Evolutionary conservation across 768 basidiomycete genomes (phyloP).

Genomic region (Polyporus arcularius): DNA sequence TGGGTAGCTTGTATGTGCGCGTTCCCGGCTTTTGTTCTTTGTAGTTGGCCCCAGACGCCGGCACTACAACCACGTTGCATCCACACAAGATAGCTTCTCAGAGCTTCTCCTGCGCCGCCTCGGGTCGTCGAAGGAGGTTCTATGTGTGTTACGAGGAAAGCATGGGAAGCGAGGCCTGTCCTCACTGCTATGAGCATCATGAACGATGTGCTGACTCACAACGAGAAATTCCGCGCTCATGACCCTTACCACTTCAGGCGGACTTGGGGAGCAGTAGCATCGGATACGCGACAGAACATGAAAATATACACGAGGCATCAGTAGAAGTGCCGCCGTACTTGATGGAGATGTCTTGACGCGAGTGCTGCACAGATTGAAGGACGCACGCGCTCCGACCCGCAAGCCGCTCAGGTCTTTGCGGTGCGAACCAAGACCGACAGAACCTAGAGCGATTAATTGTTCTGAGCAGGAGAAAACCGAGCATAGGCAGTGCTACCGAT

Average conservation of each 20-base stretch:
- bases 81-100: conserved; percentile 5
- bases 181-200: no score
- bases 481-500: not conserved
- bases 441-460: not conserved
- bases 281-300: no score
- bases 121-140: not conserved
- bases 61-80: conserved; percentile 11
- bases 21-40: conserved; percentile 12
- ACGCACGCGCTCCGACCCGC: not conserved
- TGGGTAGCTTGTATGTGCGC: not conserved
- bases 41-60: conserved; percentile 16
- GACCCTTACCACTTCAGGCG: no score
- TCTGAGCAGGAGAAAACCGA: not conserved
- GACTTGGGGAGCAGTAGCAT: no score
- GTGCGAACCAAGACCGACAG: not conserved
- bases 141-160: not conserved
- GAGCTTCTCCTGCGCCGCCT: conserved; percentile 7
- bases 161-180: not conserved
- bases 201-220: no score
- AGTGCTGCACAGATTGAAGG: not conserved
- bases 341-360: not conserved
- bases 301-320: no score
- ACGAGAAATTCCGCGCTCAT: no score
- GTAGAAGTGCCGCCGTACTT: no score
- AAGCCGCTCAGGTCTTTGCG: not conserved